These are phyloP conservation scores for Ophiosphaerella korrae DNA, from an alignment of 2,329 filamentous ascomycete species.

Conservation along the genomic window DNA sequence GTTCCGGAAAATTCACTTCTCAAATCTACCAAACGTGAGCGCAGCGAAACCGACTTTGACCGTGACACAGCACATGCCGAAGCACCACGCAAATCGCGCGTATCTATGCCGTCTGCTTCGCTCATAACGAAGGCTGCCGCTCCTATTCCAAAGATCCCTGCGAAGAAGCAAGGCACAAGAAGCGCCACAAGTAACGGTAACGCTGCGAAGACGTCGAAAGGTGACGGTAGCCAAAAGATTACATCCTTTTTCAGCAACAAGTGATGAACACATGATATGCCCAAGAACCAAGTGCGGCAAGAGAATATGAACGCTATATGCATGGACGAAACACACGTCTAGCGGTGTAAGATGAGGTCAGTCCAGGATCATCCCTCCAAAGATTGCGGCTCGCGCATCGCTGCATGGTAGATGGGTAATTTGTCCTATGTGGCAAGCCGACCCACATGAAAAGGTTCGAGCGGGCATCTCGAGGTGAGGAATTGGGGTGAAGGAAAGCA, in stretches of 20 bases:
- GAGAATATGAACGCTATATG: slow-evolving; percentile 18
- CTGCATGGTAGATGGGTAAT: neutral
- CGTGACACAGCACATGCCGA: slow-evolving; percentile 36
- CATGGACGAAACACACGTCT: slow-evolving; percentile 1
- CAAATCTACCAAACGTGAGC: slow-evolving; percentile 56
- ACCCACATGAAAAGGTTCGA: too few species aligned
- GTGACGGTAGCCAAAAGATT: slow-evolving; percentile 61
- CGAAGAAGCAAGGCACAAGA: slow-evolving; percentile 52
- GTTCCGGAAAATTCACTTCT: slow-evolving; percentile 29
- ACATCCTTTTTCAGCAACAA: slow-evolving; percentile 62
- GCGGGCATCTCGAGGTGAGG: neutral
- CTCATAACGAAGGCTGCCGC: slow-evolving; percentile 23
- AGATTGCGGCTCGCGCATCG: neutral
- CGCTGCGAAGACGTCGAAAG: slow-evolving; percentile 51
- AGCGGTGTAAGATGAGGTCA: slow-evolving; percentile 10
- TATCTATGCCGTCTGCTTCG: slow-evolving; percentile 16
- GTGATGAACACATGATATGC: slow-evolving; percentile 29
- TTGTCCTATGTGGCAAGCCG: too few species aligned
- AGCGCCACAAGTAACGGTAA: slow-evolving; percentile 64
- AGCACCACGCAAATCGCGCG: slow-evolving; percentile 48
- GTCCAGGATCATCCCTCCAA: neutral
- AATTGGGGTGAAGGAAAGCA: neutral
- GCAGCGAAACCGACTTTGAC: slow-evolving; percentile 42
- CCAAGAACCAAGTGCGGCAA: slow-evolving; percentile 15
- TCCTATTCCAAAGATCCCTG: slow-evolving; percentile 34